phyloP scores from a whole-genome alignment of 2,329 filamentous ascomycete species.

The Colletotrichum orbiculare region DNA sequence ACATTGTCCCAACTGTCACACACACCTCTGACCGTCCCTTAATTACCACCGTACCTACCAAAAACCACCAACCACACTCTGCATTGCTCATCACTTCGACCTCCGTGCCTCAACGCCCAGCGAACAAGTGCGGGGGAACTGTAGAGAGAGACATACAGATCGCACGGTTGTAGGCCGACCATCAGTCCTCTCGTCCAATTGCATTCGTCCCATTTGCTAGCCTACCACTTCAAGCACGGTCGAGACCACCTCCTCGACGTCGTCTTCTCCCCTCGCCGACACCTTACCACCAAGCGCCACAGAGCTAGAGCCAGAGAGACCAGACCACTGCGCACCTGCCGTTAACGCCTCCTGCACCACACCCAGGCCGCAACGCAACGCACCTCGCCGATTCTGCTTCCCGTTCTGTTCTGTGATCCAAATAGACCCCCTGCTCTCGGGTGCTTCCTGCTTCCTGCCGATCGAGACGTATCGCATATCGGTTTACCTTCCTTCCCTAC shows the following conservation, averaged over 20 bases:
- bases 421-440: constrained; percentile 32
- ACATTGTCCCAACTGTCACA: constrained; percentile 27
- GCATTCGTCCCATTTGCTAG: constrained; percentile 31
- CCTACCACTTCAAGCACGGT: constrained; percentile 24
- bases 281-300: neutral
- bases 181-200: constrained; percentile 30
- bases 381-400: constrained; percentile 32
- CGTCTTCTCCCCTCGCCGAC: neutral
- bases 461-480: constrained; percentile 33
- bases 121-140: constrained; percentile 33
- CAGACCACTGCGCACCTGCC: constrained; percentile 17
- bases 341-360: neutral
- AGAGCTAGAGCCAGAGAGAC: neutral
- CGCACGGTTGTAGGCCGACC: constrained; percentile 33
- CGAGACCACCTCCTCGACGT: constrained; percentile 24
- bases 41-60: too few relatives aligned
- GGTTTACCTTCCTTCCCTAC: constrained; percentile 16
- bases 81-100: constrained; percentile 8
- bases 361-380: neutral
- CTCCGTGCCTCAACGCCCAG: constrained; percentile 8
- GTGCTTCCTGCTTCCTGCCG: constrained; percentile 33
- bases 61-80: neutral
- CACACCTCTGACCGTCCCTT: constrained; percentile 5
- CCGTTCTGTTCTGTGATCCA: constrained; percentile 32
- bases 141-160: constrained; percentile 20